These are phyloP conservation scores for Niebla homalea DNA, from an alignment of 495 filamentous ascomycete species.

Conservation along the genomic window DNA sequence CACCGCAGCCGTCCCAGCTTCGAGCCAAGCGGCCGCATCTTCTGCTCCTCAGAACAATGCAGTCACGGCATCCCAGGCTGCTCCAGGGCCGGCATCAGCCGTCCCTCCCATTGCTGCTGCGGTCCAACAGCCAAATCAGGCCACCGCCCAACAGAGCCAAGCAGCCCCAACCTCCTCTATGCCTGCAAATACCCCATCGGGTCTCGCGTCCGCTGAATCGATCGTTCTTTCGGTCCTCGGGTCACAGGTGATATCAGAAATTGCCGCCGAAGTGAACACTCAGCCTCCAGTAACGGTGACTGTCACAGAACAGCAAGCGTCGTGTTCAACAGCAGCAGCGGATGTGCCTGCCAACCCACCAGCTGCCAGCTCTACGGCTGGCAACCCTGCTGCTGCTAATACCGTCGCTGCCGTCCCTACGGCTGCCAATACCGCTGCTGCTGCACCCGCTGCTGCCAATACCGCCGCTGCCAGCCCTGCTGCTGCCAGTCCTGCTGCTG, in stretches of 20 bases:
- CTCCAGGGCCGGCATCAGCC: neutral
- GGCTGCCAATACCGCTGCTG: no score
- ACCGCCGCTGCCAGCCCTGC: no score
- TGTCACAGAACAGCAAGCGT: no score
- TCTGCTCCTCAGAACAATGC: neutral
- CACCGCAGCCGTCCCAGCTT: constrained; percentile 1
- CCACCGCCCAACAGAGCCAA: neutral
- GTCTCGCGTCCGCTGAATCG: neutral
- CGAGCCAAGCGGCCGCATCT: neutral
- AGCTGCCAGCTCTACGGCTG: no score
- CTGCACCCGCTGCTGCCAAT: no score
- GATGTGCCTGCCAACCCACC: no score
- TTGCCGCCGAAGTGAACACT: neutral
- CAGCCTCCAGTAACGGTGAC: neutral
- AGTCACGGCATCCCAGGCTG: neutral
- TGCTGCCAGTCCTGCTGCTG: no score
- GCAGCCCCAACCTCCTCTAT: neutral
- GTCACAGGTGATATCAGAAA: neutral
- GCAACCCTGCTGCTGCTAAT: no score
- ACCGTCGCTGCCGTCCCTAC: no score
- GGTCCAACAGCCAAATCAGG: neutral
- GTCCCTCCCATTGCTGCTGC: neutral
- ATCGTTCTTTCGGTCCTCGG: neutral
- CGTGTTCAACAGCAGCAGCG: no score
- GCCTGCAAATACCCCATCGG: neutral